These are phyloP conservation scores for Erodium maritimum DNA, from an alignment of 345 rosid genomes.

Conservation along the genomic window DNA sequence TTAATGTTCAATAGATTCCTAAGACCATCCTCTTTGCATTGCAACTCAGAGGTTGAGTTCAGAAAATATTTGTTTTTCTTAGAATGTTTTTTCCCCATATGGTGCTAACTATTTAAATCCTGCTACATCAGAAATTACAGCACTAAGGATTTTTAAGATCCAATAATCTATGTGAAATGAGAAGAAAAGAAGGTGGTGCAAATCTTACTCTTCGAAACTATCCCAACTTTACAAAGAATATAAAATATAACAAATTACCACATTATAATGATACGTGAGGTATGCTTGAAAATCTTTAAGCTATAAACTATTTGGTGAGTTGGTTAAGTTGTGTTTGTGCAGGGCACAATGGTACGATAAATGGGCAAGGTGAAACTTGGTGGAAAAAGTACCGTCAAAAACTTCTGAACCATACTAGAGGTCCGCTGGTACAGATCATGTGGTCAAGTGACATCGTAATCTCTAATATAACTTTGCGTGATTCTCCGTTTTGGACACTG, in stretches of 20 bases:
- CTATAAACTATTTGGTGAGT: background rate
- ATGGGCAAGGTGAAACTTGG: slow-evolving; percentile 95
- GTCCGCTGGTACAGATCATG: slow-evolving; percentile 92
- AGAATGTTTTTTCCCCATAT: background rate
- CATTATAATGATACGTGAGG: background rate
- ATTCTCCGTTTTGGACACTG: slow-evolving; percentile 95
- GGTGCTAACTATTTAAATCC: background rate
- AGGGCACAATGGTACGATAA: slow-evolving; percentile 94
- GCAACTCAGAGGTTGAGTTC: background rate
- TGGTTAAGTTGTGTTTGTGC: slow-evolving; percentile 6
- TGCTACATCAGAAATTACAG: background rate
- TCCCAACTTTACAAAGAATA: background rate
- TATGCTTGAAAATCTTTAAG: background rate
- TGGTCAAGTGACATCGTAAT: slow-evolving; percentile 83
- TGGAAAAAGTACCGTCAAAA: slow-evolving; percentile 92
- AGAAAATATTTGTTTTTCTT: no score
- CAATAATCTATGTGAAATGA: background rate
- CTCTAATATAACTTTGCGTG: slow-evolving; percentile 65
- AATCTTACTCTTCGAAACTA: background rate
- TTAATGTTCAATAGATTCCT: background rate
- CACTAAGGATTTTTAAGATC: background rate
- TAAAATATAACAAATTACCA: no score
- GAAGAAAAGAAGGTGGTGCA: background rate
- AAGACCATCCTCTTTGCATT: background rate
- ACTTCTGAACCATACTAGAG: slow-evolving; percentile 88